These are phyloP conservation scores for Inonotus hispidus DNA, from an alignment of 1,284 basidiomycete species.

Conservation along the genomic window DNA sequence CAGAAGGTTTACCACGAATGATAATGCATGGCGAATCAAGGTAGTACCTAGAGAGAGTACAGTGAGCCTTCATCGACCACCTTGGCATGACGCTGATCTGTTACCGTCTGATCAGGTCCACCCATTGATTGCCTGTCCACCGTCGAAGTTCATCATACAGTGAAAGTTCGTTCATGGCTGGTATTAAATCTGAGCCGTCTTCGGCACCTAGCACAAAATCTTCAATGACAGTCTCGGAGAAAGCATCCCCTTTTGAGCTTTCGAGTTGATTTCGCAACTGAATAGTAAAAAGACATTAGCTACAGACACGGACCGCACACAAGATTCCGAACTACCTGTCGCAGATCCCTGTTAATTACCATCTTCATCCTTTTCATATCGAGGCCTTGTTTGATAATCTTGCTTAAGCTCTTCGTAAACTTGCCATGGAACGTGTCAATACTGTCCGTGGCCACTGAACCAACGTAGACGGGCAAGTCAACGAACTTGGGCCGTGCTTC, in stretches of 20 bases:
- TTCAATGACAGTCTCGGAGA: conserved; percentile 67
- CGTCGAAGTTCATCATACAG: conserved; percentile 61
- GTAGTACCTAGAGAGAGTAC: conserved; percentile 58
- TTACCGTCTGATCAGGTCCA: conserved; percentile 72
- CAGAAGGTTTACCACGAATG: conserved; percentile 86
- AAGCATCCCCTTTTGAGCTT: conserved; percentile 71
- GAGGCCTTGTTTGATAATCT: conserved; percentile 73
- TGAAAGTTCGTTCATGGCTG: conserved; percentile 75
- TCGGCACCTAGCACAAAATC: conserved; percentile 88
- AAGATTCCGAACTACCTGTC: conserved; percentile 50
- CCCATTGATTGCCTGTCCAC: conserved; percentile 82
- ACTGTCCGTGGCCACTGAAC: conserved; percentile 80
- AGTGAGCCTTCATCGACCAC: background rate
- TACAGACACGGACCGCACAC: background rate
- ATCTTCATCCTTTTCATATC: conserved; percentile 91
- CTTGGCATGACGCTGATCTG: conserved; percentile 2
- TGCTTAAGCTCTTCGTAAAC: conserved; percentile 66
- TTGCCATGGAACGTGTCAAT: conserved; percentile 69
- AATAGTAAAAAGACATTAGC: conserved; percentile 2
- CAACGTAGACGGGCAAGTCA: conserved; percentile 74
- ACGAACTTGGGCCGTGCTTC: conserved; percentile 72
- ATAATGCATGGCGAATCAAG: conserved; percentile 67
- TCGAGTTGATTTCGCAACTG: conserved; percentile 74
- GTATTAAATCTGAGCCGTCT: conserved; percentile 77
- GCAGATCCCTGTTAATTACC: conserved; percentile 84